phyloP scores from a whole-genome alignment of 805 yeast genomes.

The Naumovozyma dairenensis region DNA sequence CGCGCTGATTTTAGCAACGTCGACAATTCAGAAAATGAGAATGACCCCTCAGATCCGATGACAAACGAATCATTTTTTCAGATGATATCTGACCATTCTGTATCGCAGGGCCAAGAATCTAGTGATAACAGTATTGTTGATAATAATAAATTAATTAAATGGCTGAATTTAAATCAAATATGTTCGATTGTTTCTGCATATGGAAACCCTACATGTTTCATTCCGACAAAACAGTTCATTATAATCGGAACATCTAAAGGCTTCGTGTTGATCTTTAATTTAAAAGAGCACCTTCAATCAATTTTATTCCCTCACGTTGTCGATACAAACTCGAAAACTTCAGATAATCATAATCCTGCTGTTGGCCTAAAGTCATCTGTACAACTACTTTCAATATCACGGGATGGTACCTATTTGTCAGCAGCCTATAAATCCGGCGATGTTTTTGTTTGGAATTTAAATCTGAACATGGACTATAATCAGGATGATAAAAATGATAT shows the following conservation, averaged over 20 bases:
- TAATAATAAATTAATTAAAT: no score
- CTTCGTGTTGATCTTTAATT: slow-evolving; percentile 53
- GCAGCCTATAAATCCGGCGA: slow-evolving; percentile 61
- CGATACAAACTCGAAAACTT: not conserved
- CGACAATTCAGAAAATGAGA: no score
- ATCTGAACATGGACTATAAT: slow-evolving; percentile 2
- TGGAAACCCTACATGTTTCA: slow-evolving; percentile 44
- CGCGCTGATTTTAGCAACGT: no score
- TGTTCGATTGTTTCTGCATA: slow-evolving; percentile 26
- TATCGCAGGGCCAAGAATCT: no score
- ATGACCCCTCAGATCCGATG: no score
- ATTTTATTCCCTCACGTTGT: slow-evolving; percentile 22
- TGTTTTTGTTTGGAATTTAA: slow-evolving; percentile 59
- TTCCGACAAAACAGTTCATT: slow-evolving; percentile 36
- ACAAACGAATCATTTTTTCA: no score
- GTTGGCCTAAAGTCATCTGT: slow-evolving; percentile 35
- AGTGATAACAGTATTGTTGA: no score
- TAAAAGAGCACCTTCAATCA: slow-evolving; percentile 46
- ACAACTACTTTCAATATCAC: slow-evolving; percentile 46
- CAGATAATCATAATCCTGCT: no score
- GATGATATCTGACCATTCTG: no score
- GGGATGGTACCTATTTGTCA: slow-evolving; percentile 60
- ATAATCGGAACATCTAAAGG: slow-evolving; percentile 70
- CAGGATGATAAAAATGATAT: not conserved
- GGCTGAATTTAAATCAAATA: slow-evolving; percentile 18